Evolutionary conservation across 441 rosid species (phyloP).

Genomic region (Pelargonium fulgidum): DNA sequence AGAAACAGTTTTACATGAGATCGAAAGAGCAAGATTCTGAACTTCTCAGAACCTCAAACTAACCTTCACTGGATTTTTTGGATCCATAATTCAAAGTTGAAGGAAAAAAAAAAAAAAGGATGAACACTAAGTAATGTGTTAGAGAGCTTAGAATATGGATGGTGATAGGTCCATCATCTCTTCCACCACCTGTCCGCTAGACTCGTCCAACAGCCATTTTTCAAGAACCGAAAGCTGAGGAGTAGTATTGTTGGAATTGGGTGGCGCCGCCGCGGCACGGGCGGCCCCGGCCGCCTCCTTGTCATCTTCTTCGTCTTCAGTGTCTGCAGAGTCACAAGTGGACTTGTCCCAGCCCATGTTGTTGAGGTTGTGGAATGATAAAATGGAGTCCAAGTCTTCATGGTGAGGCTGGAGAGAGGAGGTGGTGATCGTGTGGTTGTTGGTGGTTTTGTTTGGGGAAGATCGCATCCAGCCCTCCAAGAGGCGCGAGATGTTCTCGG

Average conservation of each 20-base stretch:
- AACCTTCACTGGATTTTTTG: background rate
- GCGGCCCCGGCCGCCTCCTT: background rate
- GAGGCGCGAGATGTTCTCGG: background rate
- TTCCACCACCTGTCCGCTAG: background rate
- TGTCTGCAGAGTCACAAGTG: background rate
- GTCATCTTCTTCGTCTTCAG: background rate
- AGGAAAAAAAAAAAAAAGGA: background rate
- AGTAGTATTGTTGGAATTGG: background rate
- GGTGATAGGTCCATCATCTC: constrained; percentile 4
- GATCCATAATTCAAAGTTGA: background rate
- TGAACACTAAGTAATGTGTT: background rate
- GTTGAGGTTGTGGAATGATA: background rate
- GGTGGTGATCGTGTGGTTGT: background rate
- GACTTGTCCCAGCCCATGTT: background rate
- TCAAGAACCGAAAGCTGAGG: background rate
- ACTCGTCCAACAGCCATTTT: constrained; percentile 2
- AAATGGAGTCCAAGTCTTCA: background rate
- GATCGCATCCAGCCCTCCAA: constrained; percentile 2
- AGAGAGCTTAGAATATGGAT: background rate
- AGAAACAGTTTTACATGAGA: no score
- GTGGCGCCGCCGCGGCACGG: no score
- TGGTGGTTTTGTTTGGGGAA: background rate
- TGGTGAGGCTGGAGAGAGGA: background rate
- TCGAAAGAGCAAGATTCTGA: no score
- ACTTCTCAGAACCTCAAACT: no score